Evolutionary conservation across 2,329 filamentous ascomycete genomes (phyloP), one percentile per base, ranked within the genome.

Genomic region (Thielaviopsis ethacetica): DNA sequence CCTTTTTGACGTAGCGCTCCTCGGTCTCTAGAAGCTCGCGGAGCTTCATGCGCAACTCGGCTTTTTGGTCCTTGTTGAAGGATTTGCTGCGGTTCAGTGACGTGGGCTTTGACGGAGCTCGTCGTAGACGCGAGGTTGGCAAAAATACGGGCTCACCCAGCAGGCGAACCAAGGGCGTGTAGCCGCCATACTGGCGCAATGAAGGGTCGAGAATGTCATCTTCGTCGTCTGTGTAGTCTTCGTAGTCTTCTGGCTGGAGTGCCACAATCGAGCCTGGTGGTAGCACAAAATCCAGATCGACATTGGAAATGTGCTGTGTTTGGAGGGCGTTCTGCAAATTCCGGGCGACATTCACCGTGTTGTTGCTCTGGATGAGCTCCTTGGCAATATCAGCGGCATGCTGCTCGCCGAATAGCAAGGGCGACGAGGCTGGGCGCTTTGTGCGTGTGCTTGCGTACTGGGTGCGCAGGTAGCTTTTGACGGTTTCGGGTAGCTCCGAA

Each of bases 11-110:
- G 70, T 97, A 98, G 69, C 88, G 85, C 68, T 93, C 89, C 69
- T 98, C 93, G 0, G 93, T 98, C 66, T 95, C 88, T 38, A 96
- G 81, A 61, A 97, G 73, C 69, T 98, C 93, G 61, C 82, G 84
- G 77, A 98, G 84, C 69, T 95, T 91, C 70, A 91, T 85, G 49
- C 91, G 83, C 64, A 96, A 74, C 57, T 86, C 86, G 64, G 90
- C 79, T 67, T 95, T 94, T 67, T 96, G 88, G 59, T 86, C 83
- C 64, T 83, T 84, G 41, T 84, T 79, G 66, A 96, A 94, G 0
- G 84, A 81, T 65, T 84, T 86, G 65, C 81, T 87, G 64, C 86
- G 79, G 68, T 88, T 93, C 54, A 93, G 73, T 44, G 88, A 84
- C 47, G 84, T 90, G 6, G 91, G 86, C 66, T 88, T 89, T 5